Evolutionary conservation across 164 flowering plant species (phyloP).

Genomic region (Echeveria elegans): DNA sequence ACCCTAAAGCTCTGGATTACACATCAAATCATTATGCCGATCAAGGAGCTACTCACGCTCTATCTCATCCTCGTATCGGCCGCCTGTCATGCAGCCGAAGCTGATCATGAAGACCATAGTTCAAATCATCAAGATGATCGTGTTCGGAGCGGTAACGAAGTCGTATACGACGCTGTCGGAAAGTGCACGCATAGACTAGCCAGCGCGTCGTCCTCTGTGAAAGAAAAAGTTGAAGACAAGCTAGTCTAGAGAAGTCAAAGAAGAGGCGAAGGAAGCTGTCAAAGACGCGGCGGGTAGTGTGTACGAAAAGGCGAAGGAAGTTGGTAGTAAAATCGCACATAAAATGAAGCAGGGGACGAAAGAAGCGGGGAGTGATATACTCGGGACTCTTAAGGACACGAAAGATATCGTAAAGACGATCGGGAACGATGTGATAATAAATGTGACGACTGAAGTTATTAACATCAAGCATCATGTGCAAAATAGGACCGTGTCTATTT

Average conservation of each 20-base stretch:
- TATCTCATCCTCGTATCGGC: too few species aligned
- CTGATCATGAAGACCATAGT: background rate
- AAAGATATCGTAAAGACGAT: slow-evolving; percentile 11
- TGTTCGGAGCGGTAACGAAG: slow-evolving; percentile 20
- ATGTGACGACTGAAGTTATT: slow-evolving; percentile 8
- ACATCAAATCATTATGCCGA: too few species aligned
- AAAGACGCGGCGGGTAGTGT: background rate
- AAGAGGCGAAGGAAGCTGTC: slow-evolving; percentile 8
- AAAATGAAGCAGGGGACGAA: background rate
- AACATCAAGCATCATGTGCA: background rate
- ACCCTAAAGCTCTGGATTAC: too few species aligned
- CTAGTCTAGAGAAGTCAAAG: slow-evolving; percentile 8
- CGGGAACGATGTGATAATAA: slow-evolving; percentile 11
- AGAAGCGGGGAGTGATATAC: background rate
- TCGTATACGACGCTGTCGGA: slow-evolving; percentile 51
- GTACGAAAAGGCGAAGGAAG: background rate
- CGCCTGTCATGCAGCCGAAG: too few species aligned
- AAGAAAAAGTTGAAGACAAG: slow-evolving; percentile 19
- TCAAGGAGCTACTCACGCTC: too few species aligned
- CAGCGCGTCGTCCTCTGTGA: slow-evolving; percentile 19
- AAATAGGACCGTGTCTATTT: slow-evolving; percentile 1
- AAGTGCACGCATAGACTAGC: slow-evolving; percentile 47
- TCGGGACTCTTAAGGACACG: background rate
- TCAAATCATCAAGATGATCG: background rate
- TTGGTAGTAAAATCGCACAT: background rate